These are phyloP conservation scores for Stephanodiscus triporus DNA, from an alignment of 108 stramenopile genomes.

Conservation along the genomic window DNA sequence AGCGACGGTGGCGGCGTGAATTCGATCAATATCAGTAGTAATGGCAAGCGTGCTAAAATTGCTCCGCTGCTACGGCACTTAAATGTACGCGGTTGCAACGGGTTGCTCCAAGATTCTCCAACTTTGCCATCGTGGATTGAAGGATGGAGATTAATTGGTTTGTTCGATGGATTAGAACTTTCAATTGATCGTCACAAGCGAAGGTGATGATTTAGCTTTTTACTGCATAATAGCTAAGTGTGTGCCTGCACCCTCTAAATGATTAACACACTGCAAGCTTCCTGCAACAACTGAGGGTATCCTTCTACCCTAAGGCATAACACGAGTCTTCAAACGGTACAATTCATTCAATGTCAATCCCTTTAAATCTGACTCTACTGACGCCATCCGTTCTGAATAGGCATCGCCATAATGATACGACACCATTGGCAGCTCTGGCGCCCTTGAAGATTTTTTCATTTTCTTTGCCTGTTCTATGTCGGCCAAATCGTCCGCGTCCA, in stretches of 20 bases:
- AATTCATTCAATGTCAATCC: constrained; percentile 53
- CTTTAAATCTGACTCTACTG: constrained; percentile 34
- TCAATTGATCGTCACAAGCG: constrained; percentile 20
- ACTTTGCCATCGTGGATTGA: constrained; percentile 10
- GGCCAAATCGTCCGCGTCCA: constrained; percentile 41
- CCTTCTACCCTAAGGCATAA: neutral
- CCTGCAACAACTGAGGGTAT: no score
- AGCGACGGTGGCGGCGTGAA: neutral
- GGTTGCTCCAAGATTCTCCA: neutral
- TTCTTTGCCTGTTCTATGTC: constrained; percentile 36
- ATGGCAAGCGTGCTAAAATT: neutral
- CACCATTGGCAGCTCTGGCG: constrained; percentile 41
- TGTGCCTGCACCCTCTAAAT: no score
- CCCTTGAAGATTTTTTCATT: constrained; percentile 30
- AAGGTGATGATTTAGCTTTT: neutral
- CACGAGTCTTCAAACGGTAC: constrained; percentile 23
- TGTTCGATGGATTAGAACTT: constrained; percentile 32
- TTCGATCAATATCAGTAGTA: neutral
- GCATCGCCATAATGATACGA: constrained; percentile 57
- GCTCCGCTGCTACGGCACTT: constrained; percentile 5
- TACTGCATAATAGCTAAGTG: no score
- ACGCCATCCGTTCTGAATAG: constrained; percentile 51
- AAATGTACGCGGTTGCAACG: constrained; percentile 17
- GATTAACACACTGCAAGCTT: no score
- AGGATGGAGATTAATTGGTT: constrained; percentile 9